These are phyloP conservation scores for Leishmania braziliensis DNA, from an alignment of 208 protist genomes.

Conservation along the genomic window DNA sequence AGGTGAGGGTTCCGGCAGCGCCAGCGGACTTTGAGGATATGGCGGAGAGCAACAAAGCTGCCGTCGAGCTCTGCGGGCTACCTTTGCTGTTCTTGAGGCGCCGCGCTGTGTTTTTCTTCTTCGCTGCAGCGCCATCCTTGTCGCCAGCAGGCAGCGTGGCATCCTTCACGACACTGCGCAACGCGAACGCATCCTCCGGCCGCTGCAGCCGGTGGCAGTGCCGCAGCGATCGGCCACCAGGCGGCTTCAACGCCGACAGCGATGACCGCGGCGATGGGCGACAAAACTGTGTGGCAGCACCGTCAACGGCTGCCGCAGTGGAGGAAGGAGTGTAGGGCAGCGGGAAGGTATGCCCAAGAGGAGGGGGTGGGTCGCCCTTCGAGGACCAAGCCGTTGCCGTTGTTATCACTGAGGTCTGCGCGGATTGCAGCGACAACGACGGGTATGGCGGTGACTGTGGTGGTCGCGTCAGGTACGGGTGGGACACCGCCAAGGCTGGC, in stretches of 20 bases:
- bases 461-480: neutral
- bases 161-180: conserved; percentile 28
- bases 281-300: too few species aligned
- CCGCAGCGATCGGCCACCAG: conserved; percentile 19
- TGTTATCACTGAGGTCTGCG: neutral
- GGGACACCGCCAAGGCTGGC: neutral
- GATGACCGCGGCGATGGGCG: neutral
- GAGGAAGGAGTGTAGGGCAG: neutral
- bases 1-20: neutral
- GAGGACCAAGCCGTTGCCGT: neutral
- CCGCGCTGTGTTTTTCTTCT: neutral
- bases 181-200: conserved; percentile 39
- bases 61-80: conserved; percentile 6
- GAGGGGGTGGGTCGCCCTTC: neutral
- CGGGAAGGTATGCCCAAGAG: neutral
- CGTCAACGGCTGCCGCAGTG: neutral
- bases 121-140: neutral
- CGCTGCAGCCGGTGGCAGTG: conserved; percentile 42
- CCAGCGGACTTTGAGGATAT: neutral
- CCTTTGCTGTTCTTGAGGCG: neutral
- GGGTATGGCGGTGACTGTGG: neutral
- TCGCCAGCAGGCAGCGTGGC: neutral
- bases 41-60: conserved; percentile 21
- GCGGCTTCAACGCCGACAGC: neutral
- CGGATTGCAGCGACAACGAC: neutral